Evolutionary conservation across 208 protist species (phyloP).

Genomic region (Leishmania amazonensis): DNA sequence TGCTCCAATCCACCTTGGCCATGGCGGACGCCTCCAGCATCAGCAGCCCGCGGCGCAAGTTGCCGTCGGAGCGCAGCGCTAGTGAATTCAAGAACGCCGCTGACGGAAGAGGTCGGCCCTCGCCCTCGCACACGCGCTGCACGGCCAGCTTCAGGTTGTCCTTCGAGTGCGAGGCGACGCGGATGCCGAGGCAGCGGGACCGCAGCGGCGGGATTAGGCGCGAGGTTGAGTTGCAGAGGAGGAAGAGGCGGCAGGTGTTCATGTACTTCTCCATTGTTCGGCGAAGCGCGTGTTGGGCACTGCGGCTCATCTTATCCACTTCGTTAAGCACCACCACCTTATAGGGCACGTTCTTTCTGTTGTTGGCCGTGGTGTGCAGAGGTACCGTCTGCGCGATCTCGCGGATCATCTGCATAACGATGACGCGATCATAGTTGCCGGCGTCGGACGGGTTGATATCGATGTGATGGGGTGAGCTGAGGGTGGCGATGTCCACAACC

Average conservation of each 20-base stretch:
- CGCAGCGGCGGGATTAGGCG: conserved; percentile 97
- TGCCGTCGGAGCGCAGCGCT: conserved; percentile 82
- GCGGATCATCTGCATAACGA: conserved; percentile 99
- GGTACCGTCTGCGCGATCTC: conserved; percentile 97
- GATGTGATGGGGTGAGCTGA: conserved; percentile 98
- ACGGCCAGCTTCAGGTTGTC: conserved; percentile 91
- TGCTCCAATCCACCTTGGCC: conserved; percentile 82
- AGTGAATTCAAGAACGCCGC: conserved; percentile 76
- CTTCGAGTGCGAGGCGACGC: conserved; percentile 94
- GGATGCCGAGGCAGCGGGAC: conserved; percentile 97
- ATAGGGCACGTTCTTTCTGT: conserved; percentile 47
- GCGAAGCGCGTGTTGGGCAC: conserved; percentile 99
- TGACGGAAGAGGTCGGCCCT: conserved; percentile 60
- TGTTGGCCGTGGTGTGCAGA: conserved; percentile 49
- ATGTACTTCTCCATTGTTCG: conserved; percentile 99
- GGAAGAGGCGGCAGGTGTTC: conserved; percentile 96
- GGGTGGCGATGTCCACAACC: conserved; percentile 96
- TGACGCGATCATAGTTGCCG: conserved; percentile 96
- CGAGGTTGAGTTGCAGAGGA: conserved; percentile 94
- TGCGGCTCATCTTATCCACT: conserved; percentile 95
- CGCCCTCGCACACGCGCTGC: conserved; percentile 65
- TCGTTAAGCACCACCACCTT: conserved; percentile 98
- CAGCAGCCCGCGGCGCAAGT: conserved; percentile 97
- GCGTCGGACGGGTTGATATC: conserved; percentile 99
- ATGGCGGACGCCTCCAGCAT: conserved; percentile 96